Percentiles rank a stretch among this genome's conserved stretches.
Evolutionary conservation across 495 filamentous ascomycete genomes (phyloP).

Genomic region (Eremomyces bilateralis): DNA sequence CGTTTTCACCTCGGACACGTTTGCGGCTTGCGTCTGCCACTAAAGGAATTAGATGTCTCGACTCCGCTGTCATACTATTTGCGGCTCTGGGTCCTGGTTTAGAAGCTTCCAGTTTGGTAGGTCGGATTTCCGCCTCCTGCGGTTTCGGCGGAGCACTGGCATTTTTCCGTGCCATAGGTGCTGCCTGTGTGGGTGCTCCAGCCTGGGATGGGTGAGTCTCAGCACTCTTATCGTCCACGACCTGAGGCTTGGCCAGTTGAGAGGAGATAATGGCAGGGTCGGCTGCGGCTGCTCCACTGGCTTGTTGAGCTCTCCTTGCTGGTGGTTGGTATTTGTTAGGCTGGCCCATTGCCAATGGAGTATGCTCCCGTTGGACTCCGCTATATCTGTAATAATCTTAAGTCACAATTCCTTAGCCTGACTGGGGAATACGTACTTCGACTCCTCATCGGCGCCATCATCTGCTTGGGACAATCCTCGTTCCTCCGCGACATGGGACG

Average conservation of each 20-base stretch:
- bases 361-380: slow-evolving; percentile 64
- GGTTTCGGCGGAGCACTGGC: too few species aligned
- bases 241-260: slow-evolving; percentile 36
- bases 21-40: too few species aligned
- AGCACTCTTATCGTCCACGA: too few species aligned
- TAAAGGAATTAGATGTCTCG: too few species aligned
- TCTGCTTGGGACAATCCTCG: slow-evolving; percentile 46
- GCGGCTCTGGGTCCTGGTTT: too few species aligned
- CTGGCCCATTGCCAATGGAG: slow-evolving; percentile 37
- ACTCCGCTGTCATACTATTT: too few species aligned
- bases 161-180: too few species aligned
- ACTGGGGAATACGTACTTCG: slow-evolving; percentile 40
- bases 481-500: slow-evolving; percentile 75
- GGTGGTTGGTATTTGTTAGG: slow-evolving; percentile 79
- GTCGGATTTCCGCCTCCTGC: too few species aligned
- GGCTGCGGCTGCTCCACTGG: slow-evolving; percentile 47
- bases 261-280: slow-evolving; percentile 71
- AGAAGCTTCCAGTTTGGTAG: too few species aligned
- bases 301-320: slow-evolving; percentile 52
- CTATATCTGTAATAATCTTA: slow-evolving; percentile 46
- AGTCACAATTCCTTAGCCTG: slow-evolving; percentile 4
- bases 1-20: slow-evolving; percentile 31
- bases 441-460: slow-evolving; percentile 62
- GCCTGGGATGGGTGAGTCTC: too few species aligned
- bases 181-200: too few species aligned